phyloP scores from a whole-genome alignment of 768 basidiomycete genomes.

The Stropharia rugosoannulata region DNA sequence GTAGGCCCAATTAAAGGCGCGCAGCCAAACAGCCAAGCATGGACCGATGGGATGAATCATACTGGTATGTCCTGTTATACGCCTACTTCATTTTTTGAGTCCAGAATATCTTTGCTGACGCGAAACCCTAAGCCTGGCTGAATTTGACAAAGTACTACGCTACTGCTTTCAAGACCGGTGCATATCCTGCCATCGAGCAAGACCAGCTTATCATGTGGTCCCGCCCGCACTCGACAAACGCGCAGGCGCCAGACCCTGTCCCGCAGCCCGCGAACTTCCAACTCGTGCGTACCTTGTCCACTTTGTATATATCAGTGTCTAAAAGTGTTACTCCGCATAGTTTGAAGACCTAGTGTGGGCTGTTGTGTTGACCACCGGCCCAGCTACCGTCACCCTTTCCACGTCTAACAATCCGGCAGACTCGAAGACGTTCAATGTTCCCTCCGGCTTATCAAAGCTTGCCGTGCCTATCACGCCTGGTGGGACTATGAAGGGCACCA shows the following conservation, averaged over 20 bases:
- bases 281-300: conserved; percentile 41
- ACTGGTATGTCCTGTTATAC: conserved; percentile 30
- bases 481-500: conserved; percentile 46
- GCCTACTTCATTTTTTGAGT: background rate
- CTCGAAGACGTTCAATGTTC: conserved; percentile 46
- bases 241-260: conserved; percentile 53
- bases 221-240: conserved; percentile 60
- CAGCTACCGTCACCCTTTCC: conserved; percentile 56
- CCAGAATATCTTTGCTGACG: conserved; percentile 4
- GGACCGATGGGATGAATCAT: conserved; percentile 70
- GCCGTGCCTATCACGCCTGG: conserved; percentile 54
- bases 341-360: conserved; percentile 68
- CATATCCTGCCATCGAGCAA: conserved; percentile 52
- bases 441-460: conserved; percentile 61
- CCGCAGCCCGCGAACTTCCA: conserved; percentile 56
- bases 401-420: conserved; percentile 42
- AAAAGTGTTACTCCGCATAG: conserved; percentile 26
- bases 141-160: conserved; percentile 66
- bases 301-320: conserved; percentile 7
- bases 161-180: conserved; percentile 69
- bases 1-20: conserved; percentile 74
- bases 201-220: conserved; percentile 72
- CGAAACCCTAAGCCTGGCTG: conserved; percentile 51
- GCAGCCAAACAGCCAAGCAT: conserved; percentile 69
- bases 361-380: conserved; percentile 57